These are phyloP conservation scores for Syncephalastrum sp. DNA, from an alignment of 371 early-diverging fungal species.

Conservation along the genomic window DNA sequence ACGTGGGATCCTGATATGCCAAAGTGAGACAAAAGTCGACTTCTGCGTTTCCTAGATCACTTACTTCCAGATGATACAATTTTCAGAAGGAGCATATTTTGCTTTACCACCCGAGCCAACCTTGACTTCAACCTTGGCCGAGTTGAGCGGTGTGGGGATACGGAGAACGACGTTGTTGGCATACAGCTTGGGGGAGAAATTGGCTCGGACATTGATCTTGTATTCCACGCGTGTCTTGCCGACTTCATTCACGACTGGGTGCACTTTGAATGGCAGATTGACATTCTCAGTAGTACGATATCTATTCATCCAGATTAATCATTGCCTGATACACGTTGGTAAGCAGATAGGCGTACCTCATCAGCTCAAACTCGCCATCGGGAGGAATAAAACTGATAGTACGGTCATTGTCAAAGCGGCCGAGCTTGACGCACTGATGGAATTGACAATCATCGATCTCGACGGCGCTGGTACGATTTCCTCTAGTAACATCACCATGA, in stretches of 20 bases:
- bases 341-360: constrained; percentile 54
- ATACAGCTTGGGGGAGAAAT: constrained; percentile 74
- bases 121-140: constrained; percentile 68
- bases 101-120: constrained; percentile 78
- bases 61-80: constrained; percentile 89
- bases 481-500: constrained; percentile 12
- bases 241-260: constrained; percentile 81
- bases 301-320: constrained; percentile 26
- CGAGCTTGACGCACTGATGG: constrained; percentile 89
- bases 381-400: constrained; percentile 97
- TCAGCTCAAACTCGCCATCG: constrained; percentile 95
- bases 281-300: constrained; percentile 89
- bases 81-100: constrained; percentile 84
- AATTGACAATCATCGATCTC: constrained; percentile 91
- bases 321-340: background rate
- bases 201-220: constrained; percentile 72
- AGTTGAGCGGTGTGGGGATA: constrained; percentile 85
- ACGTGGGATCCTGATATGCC: constrained; percentile 63
- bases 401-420: constrained; percentile 78
- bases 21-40: background rate
- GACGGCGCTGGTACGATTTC: constrained; percentile 62
- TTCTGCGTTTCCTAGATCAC: constrained; percentile 13
- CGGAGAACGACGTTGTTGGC: constrained; percentile 81
- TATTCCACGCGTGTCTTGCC: constrained; percentile 79
- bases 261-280: constrained; percentile 82